Base-by-base conservation (phyloP, 768 basidiomycete species). In the Cantharellus cinnabarinus region DNA sequence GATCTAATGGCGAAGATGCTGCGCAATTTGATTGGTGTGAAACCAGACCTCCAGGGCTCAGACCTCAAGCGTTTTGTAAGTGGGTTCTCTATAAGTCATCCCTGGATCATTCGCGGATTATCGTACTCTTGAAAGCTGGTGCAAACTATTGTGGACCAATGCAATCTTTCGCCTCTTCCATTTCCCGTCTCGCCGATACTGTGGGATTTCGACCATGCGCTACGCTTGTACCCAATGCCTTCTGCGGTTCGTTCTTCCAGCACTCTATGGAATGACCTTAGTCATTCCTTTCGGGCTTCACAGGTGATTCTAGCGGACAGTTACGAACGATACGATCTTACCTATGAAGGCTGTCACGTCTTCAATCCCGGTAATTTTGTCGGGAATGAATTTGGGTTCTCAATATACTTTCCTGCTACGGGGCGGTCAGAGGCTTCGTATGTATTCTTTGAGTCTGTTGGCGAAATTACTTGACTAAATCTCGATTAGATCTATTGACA, bases 291-390 rank as follows among this genome's bases (percentile, higher is more conserved):
- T 58, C 29, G 29, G 4, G 29, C 58, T 40, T 44, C 37, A 15
- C 62, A 95, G 91, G 75, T 97, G 20, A 76, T 98, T 40, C 78
- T 99, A 7, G 95, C 95, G 1, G 95, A 99, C 71, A 91, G 85
- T 70, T 95, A 97, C 67, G 93, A 95, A 68, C 80, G 85, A 53
- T 99, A 89, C 69, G 89, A 95, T 65, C 75, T 95, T 63, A 98
- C 93, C 0, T 99, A 99, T 68, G 91, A 93, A 60, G 90, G 90
- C 5, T 98, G 95, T 65, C 95, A 98, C 70, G 95, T 98, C 37
- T 91, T 98, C 76, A 99, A 99, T 68, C 95, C 95, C 0, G 93
- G 95, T 20, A 82, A 84, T 56, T 97, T 98, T 67, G 75, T 90
- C 10, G 81, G 87, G 3, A 83, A 79, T 55, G 77, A 83, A 3